These are phyloP conservation scores for Fusarium drepaniforme DNA, from an alignment of 2,329 filamentous ascomycete species.

Conservation along the genomic window DNA sequence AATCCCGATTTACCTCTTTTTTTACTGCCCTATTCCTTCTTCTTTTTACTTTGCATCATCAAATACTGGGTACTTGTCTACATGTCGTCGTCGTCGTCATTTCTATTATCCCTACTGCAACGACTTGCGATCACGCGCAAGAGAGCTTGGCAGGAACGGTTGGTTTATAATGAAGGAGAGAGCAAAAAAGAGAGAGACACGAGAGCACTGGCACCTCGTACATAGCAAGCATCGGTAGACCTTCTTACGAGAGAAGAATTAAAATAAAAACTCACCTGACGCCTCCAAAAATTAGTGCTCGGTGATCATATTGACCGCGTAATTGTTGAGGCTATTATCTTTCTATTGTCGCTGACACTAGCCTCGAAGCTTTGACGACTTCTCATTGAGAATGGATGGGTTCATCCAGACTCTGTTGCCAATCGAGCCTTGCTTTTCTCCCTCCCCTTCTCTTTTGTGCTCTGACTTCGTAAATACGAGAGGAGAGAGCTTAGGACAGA, in stretches of 20 bases:
- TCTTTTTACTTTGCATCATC: neutral
- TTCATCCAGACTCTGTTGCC: neutral
- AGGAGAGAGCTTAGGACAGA: neutral
- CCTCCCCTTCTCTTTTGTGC: neutral
- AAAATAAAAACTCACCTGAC: slow-evolving; percentile 18
- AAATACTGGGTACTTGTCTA: slow-evolving; percentile 5
- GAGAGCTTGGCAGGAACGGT: neutral
- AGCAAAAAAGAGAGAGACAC: neutral
- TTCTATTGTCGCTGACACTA: neutral
- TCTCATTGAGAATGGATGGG: neutral
- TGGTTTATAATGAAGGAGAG: neutral
- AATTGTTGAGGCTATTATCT: neutral
- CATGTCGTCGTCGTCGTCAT: neutral
- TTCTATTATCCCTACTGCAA: neutral
- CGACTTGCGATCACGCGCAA: neutral
- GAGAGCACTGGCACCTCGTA: slow-evolving; percentile 12
- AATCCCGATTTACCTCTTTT: slow-evolving; percentile 5
- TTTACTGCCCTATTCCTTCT: slow-evolving; percentile 1
- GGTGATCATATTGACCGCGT: neutral
- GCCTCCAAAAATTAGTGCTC: neutral
- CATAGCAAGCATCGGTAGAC: slow-evolving; percentile 25
- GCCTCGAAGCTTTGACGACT: slow-evolving; percentile 2
- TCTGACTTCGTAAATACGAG: slow-evolving; percentile 10
- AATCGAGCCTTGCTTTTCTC: neutral
- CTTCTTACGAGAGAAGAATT: slow-evolving; percentile 11